A percentile compares a stretch with the other conserved stretches of the same genome.
phyloP scores from a whole-genome alignment of 768 basidiomycete species.

The Ramaria rubella region DNA sequence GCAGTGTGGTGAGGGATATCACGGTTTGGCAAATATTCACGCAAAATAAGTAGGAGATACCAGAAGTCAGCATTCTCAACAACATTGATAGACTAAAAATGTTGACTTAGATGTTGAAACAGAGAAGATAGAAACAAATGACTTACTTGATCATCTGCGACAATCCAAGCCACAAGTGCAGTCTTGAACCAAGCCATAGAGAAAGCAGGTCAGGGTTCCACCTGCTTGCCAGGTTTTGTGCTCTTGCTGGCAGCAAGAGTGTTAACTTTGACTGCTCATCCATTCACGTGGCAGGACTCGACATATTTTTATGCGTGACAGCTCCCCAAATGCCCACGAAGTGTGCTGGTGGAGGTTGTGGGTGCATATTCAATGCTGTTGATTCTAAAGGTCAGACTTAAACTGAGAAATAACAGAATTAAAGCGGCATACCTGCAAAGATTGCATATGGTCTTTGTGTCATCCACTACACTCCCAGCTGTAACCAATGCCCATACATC shows the following conservation, averaged over 20 bases:
- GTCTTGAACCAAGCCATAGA: background rate
- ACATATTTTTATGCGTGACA: background rate
- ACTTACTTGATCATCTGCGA: background rate
- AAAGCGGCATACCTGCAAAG: background rate
- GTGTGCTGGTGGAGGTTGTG: background rate
- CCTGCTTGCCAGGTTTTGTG: no score
- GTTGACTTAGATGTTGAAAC: background rate
- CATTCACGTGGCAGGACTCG: background rate
- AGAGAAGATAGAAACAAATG: background rate
- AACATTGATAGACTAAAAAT: constrained; percentile 34
- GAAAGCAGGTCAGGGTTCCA: background rate
- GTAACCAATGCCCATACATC: background rate
- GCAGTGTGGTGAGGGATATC: constrained; percentile 33
- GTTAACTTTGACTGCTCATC: background rate
- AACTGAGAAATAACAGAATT: background rate
- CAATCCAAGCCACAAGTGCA: background rate
- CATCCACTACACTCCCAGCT: no score
- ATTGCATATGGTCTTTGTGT: no score
- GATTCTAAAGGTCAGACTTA: background rate
- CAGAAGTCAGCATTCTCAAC: constrained; percentile 31
- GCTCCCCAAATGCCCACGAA: background rate
- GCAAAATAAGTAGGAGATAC: constrained; percentile 25
- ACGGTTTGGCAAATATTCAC: constrained; percentile 20
- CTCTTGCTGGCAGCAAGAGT: no score
- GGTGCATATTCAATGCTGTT: background rate